These are phyloP conservation scores for Globisporangium yorkense DNA, from an alignment of 352 stramenopile species.

Conservation along the genomic window DNA sequence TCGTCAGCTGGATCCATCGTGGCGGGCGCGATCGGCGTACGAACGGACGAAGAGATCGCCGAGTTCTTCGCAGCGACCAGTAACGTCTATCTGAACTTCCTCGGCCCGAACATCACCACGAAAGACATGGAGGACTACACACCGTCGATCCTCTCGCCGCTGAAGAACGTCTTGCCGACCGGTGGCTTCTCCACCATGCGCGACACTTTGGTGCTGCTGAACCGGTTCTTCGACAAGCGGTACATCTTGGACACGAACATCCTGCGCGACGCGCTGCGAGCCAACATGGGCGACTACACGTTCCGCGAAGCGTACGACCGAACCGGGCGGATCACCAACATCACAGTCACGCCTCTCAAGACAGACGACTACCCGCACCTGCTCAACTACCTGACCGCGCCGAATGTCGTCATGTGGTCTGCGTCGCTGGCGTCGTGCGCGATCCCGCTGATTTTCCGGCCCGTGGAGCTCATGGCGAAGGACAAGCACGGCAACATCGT, in stretches of 20 bases:
- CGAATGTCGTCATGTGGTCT: slow-evolving; percentile 98
- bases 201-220: slow-evolving; percentile 52
- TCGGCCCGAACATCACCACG: slow-evolving; percentile 58
- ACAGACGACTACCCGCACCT: slow-evolving; percentile 93
- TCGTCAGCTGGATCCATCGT: slow-evolving; percentile 93
- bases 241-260: slow-evolving; percentile 70
- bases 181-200: slow-evolving; percentile 32
- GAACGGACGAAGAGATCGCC: slow-evolving; percentile 91
- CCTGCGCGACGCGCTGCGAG: slow-evolving; percentile 63
- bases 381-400: slow-evolving; percentile 98
- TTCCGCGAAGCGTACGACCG: slow-evolving; percentile 98
- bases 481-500: slow-evolving; percentile 84
- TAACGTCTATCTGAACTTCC: slow-evolving; percentile 52
- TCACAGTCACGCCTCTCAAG: slow-evolving; percentile 93
- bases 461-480: slow-evolving; percentile 94
- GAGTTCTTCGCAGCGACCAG: slow-evolving; percentile 39
- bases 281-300: slow-evolving; percentile 96
- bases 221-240: slow-evolving; percentile 59
- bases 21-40: slow-evolving; percentile 88
- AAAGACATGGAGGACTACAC: slow-evolving; percentile 55
- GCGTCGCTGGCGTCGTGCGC: slow-evolving; percentile 93
- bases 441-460: slow-evolving; percentile 93
- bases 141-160: slow-evolving; percentile 37
- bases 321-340: slow-evolving; percentile 98
- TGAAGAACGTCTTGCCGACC: slow-evolving; percentile 41